These are phyloP conservation scores for Penicillium canariense DNA, from an alignment of 495 filamentous ascomycete genomes.

Conservation along the genomic window DNA sequence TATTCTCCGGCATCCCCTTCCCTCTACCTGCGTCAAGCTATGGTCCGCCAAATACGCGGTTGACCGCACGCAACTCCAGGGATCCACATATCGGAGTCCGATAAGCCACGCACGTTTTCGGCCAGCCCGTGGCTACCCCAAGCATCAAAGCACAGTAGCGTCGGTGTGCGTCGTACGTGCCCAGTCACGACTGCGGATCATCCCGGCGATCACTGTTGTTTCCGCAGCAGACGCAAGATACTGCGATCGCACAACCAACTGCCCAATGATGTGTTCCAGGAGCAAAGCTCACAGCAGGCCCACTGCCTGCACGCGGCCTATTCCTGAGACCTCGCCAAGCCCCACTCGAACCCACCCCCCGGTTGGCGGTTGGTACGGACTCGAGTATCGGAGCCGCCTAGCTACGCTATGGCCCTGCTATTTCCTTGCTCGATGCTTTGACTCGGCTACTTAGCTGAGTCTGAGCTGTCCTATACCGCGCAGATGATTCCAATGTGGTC, in stretches of 20 bases:
- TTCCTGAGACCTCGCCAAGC: conserved; percentile 8
- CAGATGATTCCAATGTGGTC: conserved; percentile 4
- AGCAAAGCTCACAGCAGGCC: not conserved
- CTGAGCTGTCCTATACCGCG: not conserved
- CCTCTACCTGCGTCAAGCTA: not conserved
- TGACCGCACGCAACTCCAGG: not conserved
- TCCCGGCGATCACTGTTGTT: not conserved
- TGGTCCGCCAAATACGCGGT: not conserved
- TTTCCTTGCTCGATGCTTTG: not conserved
- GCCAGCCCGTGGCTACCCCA: not conserved
- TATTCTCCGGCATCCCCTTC: not conserved
- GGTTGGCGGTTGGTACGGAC: not conserved
- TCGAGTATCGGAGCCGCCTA: not conserved
- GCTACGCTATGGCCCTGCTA: not conserved
- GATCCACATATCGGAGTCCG: conserved; percentile 6
- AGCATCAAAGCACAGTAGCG: conserved; percentile 4
- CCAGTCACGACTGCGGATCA: not conserved
- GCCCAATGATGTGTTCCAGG: not conserved
- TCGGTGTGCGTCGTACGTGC: not conserved
- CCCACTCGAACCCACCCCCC: not conserved
- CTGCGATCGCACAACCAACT: conserved; percentile 3
- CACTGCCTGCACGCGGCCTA: not conserved
- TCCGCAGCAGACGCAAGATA: conserved; percentile 5
- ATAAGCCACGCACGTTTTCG: conserved; percentile 7
- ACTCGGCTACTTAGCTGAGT: not conserved